phyloP scores from a whole-genome alignment of 345 rosid species.

The Citrus glauca region DNA sequence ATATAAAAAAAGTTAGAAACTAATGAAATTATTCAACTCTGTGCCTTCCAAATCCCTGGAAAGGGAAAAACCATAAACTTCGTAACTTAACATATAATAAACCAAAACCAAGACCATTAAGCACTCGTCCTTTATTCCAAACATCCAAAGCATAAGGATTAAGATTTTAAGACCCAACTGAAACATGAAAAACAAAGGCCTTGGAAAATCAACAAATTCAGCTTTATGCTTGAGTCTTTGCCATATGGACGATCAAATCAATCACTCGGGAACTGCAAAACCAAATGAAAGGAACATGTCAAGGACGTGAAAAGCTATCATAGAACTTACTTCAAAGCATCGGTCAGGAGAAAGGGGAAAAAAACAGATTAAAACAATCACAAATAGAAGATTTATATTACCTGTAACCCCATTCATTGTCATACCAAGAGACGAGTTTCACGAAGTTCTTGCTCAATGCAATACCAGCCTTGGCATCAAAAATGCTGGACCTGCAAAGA shows the following conservation, averaged over 20 bases:
- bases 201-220: slow-evolving; percentile 1
- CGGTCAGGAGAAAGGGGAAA: not conserved
- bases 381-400: slow-evolving; percentile 4
- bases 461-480: slow-evolving; percentile 91
- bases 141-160: not conserved
- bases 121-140: not conserved
- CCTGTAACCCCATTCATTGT: slow-evolving; percentile 98
- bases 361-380: too few relatives aligned
- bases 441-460: slow-evolving; percentile 66
- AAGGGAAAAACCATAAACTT: not conserved
- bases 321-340: not conserved
- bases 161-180: not conserved
- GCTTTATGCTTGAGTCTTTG: slow-evolving; percentile 28
- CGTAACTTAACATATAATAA: not conserved
- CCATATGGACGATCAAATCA: slow-evolving; percentile 74
- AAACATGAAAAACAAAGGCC: not conserved
- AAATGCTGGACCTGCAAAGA: slow-evolving; percentile 85
- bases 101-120: not conserved
- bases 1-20: not conserved
- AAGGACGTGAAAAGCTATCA: not conserved
- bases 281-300: not conserved
- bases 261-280: slow-evolving; percentile 66
- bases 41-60: not conserved
- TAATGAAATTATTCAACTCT: not conserved
- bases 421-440: slow-evolving; percentile 83